Conservation (phyloP, 768 basidiomycete genomes). For the Gymnopilus junonius region DNA sequence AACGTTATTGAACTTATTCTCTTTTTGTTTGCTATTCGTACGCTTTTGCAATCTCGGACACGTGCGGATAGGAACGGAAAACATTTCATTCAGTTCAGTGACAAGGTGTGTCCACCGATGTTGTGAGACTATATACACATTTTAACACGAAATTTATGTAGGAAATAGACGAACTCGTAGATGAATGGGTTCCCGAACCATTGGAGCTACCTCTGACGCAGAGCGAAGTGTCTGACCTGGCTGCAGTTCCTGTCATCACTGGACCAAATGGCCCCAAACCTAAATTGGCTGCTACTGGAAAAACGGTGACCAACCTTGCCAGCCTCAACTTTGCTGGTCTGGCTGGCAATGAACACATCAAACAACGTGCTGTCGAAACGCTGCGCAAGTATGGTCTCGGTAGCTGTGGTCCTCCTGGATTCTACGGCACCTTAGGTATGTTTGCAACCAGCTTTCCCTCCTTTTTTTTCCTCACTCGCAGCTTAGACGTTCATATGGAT, state of each 20-base stretch:
- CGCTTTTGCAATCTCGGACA: conserved; percentile 88
- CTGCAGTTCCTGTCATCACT: conserved; percentile 72
- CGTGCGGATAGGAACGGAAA: conserved; percentile 83
- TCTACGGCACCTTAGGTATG: conserved; percentile 94
- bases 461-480: not conserved
- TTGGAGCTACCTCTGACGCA: conserved; percentile 66
- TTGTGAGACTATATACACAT: too few relatives aligned
- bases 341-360: conserved; percentile 85
- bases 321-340: conserved; percentile 93
- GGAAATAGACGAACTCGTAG: conserved; percentile 97
- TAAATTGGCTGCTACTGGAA: conserved; percentile 71
- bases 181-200: conserved; percentile 92
- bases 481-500: conserved; percentile 86
- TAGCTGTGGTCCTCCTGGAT: conserved; percentile 94
- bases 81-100: conserved; percentile 89
- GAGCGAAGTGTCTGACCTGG: conserved; percentile 70
- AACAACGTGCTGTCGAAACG: conserved; percentile 82
- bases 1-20: conserved; percentile 86
- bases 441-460: conserved; percentile 5
- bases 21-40: conserved; percentile 85
- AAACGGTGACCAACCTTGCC: conserved; percentile 83
- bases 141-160: not conserved
- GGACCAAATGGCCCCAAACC: conserved; percentile 87
- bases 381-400: conserved; percentile 91
- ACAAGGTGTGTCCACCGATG: conserved; percentile 87